Conservation (phyloP, 495 filamentous ascomycete species). For the Podospora pseudopauciseta region DNA sequence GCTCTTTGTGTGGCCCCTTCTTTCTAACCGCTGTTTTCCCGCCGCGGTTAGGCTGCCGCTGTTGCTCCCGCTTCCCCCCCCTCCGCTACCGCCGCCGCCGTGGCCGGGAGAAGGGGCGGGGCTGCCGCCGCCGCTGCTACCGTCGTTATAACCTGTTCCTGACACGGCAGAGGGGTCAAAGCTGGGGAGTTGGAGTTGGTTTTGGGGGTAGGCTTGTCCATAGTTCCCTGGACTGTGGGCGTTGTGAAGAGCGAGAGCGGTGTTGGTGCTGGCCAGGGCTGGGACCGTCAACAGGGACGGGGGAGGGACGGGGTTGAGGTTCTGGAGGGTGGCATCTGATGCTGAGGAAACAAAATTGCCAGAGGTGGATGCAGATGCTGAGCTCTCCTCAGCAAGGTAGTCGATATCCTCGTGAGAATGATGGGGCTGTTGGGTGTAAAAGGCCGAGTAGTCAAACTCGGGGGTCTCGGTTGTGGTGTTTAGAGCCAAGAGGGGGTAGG, state of each 20-base stretch:
- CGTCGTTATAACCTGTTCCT: neutral
- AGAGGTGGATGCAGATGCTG: conserved; percentile 13
- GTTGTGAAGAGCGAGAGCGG: neutral
- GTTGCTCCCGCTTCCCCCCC: neutral
- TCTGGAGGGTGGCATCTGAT: conserved; percentile 1
- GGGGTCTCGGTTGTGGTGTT: conserved; percentile 11
- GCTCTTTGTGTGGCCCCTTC: conserved; percentile 57
- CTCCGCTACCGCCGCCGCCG: neutral
- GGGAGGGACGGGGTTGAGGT: neutral
- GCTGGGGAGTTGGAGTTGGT: neutral
- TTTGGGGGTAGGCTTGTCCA: neutral
- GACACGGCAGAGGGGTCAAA: neutral
- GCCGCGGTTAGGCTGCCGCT: neutral
- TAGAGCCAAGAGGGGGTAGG: conserved; percentile 21
- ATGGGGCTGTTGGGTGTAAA: conserved; percentile 19
- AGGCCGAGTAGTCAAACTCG: conserved; percentile 33
- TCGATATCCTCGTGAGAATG: conserved; percentile 25
- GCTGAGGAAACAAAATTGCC: neutral
- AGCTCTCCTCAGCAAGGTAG: conserved; percentile 33
- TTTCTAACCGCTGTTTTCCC: conserved; percentile 37
- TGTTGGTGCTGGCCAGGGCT: neutral
- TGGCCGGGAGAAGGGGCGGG: neutral
- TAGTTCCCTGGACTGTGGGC: neutral
- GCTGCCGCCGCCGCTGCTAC: neutral
- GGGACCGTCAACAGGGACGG: neutral